Evolutionary conservation across 495 filamentous ascomycete genomes (phyloP), one percentile per base, ranked within the genome.

Genomic region (Jackrogersella multiformis): DNA sequence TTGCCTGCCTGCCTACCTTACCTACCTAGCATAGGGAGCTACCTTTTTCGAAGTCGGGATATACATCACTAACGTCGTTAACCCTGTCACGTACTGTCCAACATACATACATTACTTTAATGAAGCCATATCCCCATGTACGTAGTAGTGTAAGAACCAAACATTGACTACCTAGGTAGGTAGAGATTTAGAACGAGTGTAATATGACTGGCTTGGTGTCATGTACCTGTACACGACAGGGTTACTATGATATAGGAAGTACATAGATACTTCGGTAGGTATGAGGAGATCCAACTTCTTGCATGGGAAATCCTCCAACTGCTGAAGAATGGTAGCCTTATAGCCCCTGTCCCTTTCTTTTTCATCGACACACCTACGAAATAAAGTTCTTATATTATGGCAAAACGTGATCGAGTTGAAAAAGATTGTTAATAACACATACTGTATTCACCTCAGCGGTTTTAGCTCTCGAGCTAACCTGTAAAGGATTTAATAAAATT

Each of bases 331-430:
- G 35, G 42, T 61, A 64, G 65, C 56, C 63, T 35, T 56, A 55
- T 35, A 28, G n/a, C 63, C 63, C 56, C 34, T 45, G 63, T 55
- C 49, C 23, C 4, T 36, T 48, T 58, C 28, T 38, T 48, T 54
- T 41, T 51, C 23, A 20, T 51, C 15, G n/a, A n/a, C 52, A n/a
- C 52, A 24, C 21, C 23, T 42, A 52, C 30, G 49, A 61, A 53
- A 60, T 69, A 61, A 56, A 64, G 49, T 69, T 64, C 66, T 69
- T 64, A 64, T 69, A 57, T 34, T 69, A 57, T 34, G 35, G 23
- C 60, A 15, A 60, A 51, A 49, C 30, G 46, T 42, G 28, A 36
- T 45, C 39, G 13, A 51, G 32, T n/a, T 6, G 15, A 20, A 28
- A 48, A 48, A 26, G 13, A 6, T 34, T 5, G 28, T 52, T 9